These are phyloP conservation scores for Periconia sp. DNA, from an alignment of 2,329 filamentous ascomycete genomes.

Conservation along the genomic window DNA sequence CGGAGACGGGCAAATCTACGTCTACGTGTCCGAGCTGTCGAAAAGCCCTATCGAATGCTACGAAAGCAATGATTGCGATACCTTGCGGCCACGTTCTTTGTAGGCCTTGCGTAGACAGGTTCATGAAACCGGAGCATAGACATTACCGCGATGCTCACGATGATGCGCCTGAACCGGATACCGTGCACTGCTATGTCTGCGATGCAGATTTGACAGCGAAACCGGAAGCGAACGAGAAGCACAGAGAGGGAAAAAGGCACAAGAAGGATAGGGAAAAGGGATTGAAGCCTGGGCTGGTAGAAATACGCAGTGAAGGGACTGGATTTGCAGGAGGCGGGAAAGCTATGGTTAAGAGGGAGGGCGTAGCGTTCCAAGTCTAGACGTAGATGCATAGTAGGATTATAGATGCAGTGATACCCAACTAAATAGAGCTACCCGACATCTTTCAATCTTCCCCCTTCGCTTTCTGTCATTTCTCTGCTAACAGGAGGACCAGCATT, in stretches of 20 bases:
- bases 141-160: conserved; percentile 61
- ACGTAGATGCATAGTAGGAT: no score
- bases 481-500: no score
- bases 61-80: conserved; percentile 81
- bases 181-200: conserved; percentile 82
- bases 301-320: conserved; percentile 84
- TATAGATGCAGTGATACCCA: no score
- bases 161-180: conserved; percentile 57
- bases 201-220: conserved; percentile 71
- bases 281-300: conserved; percentile 74
- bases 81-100: conserved; percentile 94
- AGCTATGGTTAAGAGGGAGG: conserved; percentile 78
- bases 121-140: conserved; percentile 63
- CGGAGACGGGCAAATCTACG: conserved; percentile 55
- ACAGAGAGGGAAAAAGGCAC: conserved; percentile 46
- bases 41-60: conserved; percentile 80
- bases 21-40: conserved; percentile 83
- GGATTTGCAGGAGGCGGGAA: conserved; percentile 89
- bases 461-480: no score
- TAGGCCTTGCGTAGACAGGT: conserved; percentile 81
- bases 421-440: no score
- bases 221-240: conserved; percentile 34
- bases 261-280: conserved; percentile 61
- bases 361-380: conserved; percentile 75
- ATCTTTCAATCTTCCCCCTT: no score